phyloP scores from a whole-genome alignment of 2,329 filamentous ascomycete species.

The Fusarium fujikuroi region DNA sequence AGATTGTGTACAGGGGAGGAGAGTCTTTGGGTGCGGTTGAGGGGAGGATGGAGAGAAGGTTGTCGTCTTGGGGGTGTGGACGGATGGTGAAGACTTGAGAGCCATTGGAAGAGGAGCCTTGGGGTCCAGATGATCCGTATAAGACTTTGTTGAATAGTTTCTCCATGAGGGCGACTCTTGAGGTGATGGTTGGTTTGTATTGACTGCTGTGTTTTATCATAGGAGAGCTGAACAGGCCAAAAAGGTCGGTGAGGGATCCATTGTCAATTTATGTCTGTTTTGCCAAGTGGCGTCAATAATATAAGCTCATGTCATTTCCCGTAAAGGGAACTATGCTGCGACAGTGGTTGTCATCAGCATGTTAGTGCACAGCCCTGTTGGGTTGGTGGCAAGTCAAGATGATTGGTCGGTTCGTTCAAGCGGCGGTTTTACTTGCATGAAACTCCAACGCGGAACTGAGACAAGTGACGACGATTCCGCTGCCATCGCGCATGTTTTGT shows the following conservation, averaged over 20 bases:
- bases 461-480: neutral
- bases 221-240: neutral
- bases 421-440: neutral
- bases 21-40: slow-evolving; percentile 21
- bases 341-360: neutral
- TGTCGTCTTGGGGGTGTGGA: slow-evolving; percentile 5
- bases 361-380: neutral
- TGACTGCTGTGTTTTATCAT: too few relatives aligned
- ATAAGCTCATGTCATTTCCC: neutral
- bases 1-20: slow-evolving; percentile 38
- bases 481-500: neutral
- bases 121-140: slow-evolving; percentile 10
- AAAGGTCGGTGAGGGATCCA: neutral
- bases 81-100: slow-evolving; percentile 25
- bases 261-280: neutral
- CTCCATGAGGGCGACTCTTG: neutral
- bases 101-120: neutral
- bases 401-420: neutral
- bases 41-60: slow-evolving; percentile 22
- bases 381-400: neutral
- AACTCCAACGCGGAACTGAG: neutral
- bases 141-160: slow-evolving; percentile 30
- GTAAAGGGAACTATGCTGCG: neutral
- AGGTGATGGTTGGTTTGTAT: neutral
- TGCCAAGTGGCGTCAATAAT: neutral